Evolutionary conservation across 148 eudicot genomes (phyloP), one percentile per base, ranked within the genome.

Genomic region (Agrostemma githago): DNA sequence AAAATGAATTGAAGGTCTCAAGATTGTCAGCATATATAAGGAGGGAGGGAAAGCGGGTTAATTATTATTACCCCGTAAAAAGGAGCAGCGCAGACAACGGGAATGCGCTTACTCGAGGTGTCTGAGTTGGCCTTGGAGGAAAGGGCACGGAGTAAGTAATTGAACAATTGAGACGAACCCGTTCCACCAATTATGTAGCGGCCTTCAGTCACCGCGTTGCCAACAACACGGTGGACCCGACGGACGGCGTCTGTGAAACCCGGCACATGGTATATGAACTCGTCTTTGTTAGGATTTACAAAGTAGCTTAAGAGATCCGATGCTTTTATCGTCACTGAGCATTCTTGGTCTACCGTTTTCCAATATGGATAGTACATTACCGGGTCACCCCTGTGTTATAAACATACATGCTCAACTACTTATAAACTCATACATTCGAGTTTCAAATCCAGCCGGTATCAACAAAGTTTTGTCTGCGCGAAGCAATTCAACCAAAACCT

Each of bases 331-430:
- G 82, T 79, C 8, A 92, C 51, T 2, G 80, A 70, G 58, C 86
- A 78, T 75, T 82, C 80, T 2, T 83, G 77, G 3, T 81, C 88
- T 74, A 80, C 56, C 17, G 70, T 64, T 70, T 72, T 70, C 93
- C 97, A 92, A 67, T 80, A 93, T 3, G 81, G 15, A 78, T 84
- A 85, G 26, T 71, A 85, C 79, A 87, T 79, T 56, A 70, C 83
- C 1, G 98, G 96, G 75, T 93, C 94, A 19, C 98, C 98, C 48
- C 98, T 93, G 87, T 48, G 53, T 10, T 8, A 48, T 2, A 48
- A 3, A 48, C 9, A 48, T 48, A 26, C 34, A 26, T 26, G 34
- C 34, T 26, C 34, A 26, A 26, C 34, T 26, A 26, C 10, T 44
- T 44, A 10, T 44, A 4, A 4, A 44, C 51, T 44, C 34, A 26